These are phyloP conservation scores for Guyanaporus albipodus DNA, from an alignment of 768 basidiomycete species.

Conservation along the genomic window DNA sequence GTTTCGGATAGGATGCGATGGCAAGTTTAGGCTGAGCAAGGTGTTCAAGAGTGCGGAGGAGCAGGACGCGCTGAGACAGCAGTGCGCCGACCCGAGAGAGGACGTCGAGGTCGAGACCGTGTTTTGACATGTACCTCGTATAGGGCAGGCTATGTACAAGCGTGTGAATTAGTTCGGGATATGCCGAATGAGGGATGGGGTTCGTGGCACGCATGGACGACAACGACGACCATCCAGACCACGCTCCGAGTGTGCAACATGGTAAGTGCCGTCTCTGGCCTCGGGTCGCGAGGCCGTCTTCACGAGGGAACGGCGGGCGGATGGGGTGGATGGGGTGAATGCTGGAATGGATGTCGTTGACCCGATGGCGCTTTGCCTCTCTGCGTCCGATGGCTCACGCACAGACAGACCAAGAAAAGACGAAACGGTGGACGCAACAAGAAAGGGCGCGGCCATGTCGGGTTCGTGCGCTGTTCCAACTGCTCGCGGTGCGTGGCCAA, in stretches of 20 bases:
- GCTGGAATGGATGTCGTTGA: conserved; percentile 7
- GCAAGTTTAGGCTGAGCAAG: conserved; percentile 57
- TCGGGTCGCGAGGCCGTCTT: not conserved
- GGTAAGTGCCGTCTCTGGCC: conserved; percentile 23
- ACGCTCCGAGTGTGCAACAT: conserved; percentile 25
- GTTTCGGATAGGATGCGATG: conserved; percentile 52
- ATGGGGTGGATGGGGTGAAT: conserved; percentile 6
- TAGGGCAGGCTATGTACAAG: conserved; percentile 24
- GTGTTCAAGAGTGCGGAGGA: conserved; percentile 60
- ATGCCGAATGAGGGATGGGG: conserved; percentile 17
- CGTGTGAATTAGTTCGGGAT: conserved; percentile 23
- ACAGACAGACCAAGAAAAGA: conserved; percentile 91
- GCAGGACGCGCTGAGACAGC: conserved; percentile 36
- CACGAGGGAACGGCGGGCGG: not conserved
- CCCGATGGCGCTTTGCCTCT: not conserved
- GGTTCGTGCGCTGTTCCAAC: conserved; percentile 96
- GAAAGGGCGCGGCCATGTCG: conserved; percentile 96
- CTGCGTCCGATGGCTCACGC: conserved; percentile 5
- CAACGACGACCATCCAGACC: conserved; percentile 23
- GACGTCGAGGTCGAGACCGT: conserved; percentile 21
- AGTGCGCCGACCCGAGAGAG: conserved; percentile 20
- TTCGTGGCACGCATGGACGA: conserved; percentile 9
- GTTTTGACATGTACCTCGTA: conserved; percentile 14
- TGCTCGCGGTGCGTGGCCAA: conserved; percentile 97
- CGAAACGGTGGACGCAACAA: conserved; percentile 99